Conservation (phyloP, 805 yeast genomes). For the Saccharomycopsis vini region DNA sequence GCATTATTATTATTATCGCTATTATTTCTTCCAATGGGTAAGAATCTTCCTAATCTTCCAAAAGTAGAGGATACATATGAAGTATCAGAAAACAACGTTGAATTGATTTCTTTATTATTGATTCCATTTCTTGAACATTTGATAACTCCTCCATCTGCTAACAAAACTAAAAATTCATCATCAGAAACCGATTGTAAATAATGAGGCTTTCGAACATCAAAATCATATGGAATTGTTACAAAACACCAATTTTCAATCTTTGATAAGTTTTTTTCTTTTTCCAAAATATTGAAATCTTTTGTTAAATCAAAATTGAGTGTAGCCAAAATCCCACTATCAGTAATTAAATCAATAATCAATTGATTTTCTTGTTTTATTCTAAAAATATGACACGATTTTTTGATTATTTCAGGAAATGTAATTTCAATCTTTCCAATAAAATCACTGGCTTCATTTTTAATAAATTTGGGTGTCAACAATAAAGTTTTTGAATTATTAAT, state of each 20-base stretch:
- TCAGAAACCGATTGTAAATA: constrained; percentile 39
- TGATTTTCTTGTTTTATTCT: constrained; percentile 30
- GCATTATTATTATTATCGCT: background rate
- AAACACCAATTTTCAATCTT: constrained; percentile 52
- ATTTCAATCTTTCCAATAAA: constrained; percentile 20
- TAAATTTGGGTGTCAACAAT: constrained; percentile 18
- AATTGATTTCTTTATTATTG: constrained; percentile 24
- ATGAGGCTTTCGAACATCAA: constrained; percentile 49
- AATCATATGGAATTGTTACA: constrained; percentile 59
- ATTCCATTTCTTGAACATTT: constrained; percentile 33
- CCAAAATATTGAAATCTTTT: constrained; percentile 35
- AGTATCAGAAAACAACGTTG: constrained; percentile 45
- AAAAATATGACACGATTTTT: constrained; percentile 31
- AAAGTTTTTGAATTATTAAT: constrained; percentile 20
- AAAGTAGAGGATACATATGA: constrained; percentile 27
- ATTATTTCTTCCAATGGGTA: constrained; percentile 2
- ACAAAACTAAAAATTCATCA: constrained; percentile 42
- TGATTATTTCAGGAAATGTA: constrained; percentile 31
- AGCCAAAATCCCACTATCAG: constrained; percentile 41
- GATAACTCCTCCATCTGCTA: constrained; percentile 72
- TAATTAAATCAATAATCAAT: constrained; percentile 36
- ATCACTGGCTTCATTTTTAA: background rate
- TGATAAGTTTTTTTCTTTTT: constrained; percentile 10
- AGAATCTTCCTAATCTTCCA: constrained; percentile 28
- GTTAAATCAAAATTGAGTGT: constrained; percentile 36